phyloP scores from a whole-genome alignment of 1,284 basidiomycete genomes.

The Anthracocystis panici-leucophaei region DNA sequence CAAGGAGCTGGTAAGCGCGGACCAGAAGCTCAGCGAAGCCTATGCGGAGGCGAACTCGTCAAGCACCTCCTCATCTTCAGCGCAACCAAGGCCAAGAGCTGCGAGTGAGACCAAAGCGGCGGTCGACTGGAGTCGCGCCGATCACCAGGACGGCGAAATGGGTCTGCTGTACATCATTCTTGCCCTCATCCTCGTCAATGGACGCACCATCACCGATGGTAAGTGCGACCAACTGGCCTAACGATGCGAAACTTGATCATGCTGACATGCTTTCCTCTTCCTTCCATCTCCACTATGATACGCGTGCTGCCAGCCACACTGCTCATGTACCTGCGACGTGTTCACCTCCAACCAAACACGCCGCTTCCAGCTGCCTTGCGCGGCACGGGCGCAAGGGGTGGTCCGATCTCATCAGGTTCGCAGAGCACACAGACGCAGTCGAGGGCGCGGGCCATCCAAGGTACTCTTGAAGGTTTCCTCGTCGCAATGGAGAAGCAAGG shows the following conservation, averaged over 20 bases:
- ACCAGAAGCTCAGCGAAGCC: slow-evolving; percentile 25
- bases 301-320: slow-evolving; percentile 27
- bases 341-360: slow-evolving; percentile 32
- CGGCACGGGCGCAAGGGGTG: slow-evolving; percentile 26
- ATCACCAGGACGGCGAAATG: slow-evolving; percentile 57
- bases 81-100: slow-evolving; percentile 11
- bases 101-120: slow-evolving; percentile 21
- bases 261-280: slow-evolving; percentile 1
- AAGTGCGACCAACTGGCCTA: slow-evolving; percentile 7
- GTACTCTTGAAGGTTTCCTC: slow-evolving; percentile 56
- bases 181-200: slow-evolving; percentile 67
- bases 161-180: slow-evolving; percentile 66
- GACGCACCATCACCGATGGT: slow-evolving; percentile 65
- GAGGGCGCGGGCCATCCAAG: slow-evolving; percentile 22
- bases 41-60: slow-evolving; percentile 11
- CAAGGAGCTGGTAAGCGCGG: slow-evolving; percentile 10
- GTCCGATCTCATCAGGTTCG: slow-evolving; percentile 18
- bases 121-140: slow-evolving; percentile 42
- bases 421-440: slow-evolving; percentile 47
- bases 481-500: slow-evolving; percentile 48
- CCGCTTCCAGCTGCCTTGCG: slow-evolving; percentile 30
- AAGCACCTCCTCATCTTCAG: slow-evolving; percentile 3
- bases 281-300: no score
- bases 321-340: slow-evolving; percentile 30
- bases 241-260: not conserved